Conservation (phyloP, 1,139 yeast species). For the Pneumocystis sp. region DNA sequence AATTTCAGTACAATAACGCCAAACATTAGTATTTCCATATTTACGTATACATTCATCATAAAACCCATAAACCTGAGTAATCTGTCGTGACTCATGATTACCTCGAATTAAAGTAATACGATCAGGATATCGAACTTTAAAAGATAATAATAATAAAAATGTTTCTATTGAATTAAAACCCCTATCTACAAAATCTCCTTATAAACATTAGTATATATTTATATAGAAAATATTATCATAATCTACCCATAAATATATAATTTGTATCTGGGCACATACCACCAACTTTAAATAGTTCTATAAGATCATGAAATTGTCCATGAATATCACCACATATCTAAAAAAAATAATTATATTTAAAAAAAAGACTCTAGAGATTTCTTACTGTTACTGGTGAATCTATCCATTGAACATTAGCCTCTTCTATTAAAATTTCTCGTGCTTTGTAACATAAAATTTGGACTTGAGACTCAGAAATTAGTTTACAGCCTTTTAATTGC, state of each 20-base stretch:
- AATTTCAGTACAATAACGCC: constrained; percentile 65
- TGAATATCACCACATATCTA: constrained; percentile 90
- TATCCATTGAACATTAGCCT: constrained; percentile 87
- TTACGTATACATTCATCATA: constrained; percentile 94
- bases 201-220: not conserved
- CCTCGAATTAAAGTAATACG: constrained; percentile 89
- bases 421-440: constrained; percentile 79
- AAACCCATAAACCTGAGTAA: constrained; percentile 94
- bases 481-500: constrained; percentile 59
- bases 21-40: constrained; percentile 88
- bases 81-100: constrained; percentile 92
- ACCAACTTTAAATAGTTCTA: constrained; percentile 74
- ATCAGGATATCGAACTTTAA: constrained; percentile 82
- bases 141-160: constrained; percentile 55
- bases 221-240: not conserved
- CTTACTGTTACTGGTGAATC: constrained; percentile 79
- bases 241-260: constrained; percentile 55
- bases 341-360: not conserved
- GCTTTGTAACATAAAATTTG: constrained; percentile 73
- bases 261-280: constrained; percentile 79
- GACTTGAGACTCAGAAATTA: constrained; percentile 69
- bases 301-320: constrained; percentile 87
- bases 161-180: constrained; percentile 94
- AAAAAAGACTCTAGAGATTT: not conserved
- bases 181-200: constrained; percentile 62